Evolutionary conservation across 225 moss, liverwort and hornwort species (phyloP).

Genomic region (Straminergon stramineum): DNA sequence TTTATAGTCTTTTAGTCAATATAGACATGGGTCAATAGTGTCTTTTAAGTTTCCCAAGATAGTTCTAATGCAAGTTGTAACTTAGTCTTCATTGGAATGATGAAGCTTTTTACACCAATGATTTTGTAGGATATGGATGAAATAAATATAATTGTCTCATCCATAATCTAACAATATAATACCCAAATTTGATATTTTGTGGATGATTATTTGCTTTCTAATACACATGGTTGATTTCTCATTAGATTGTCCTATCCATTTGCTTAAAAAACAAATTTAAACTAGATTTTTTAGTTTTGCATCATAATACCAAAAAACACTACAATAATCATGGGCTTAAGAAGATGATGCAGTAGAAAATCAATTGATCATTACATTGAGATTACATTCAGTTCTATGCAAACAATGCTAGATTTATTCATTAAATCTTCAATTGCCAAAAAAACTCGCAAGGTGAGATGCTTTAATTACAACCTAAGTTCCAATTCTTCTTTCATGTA

Average conservation of each 20-base stretch:
- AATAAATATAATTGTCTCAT: background rate
- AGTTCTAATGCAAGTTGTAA: background rate
- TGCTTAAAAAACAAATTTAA: background rate
- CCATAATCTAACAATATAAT: background rate
- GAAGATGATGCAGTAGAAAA: background rate
- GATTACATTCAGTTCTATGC: background rate
- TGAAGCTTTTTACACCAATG: too few relatives aligned
- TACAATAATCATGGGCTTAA: background rate
- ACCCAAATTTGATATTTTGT: fast-evolving
- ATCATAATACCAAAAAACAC: background rate
- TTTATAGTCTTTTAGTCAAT: background rate
- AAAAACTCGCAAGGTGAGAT: background rate
- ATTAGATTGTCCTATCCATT: too few relatives aligned
- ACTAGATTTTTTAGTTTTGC: background rate
- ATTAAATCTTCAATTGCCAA: background rate
- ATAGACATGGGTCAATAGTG: too few relatives aligned
- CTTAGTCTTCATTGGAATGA: background rate
- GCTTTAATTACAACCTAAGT: background rate
- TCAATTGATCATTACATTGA: background rate
- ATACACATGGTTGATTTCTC: background rate
- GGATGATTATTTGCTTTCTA: background rate
- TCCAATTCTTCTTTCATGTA: background rate
- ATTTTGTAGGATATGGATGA: background rate
- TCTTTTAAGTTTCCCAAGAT: background rate
- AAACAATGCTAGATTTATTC: background rate